A percentile compares a stretch with the other conserved stretches of the same genome.
These are phyloP conservation scores for Rubroboletus pulcherrimus DNA, from an alignment of 768 basidiomycete species.

Conservation along the genomic window DNA sequence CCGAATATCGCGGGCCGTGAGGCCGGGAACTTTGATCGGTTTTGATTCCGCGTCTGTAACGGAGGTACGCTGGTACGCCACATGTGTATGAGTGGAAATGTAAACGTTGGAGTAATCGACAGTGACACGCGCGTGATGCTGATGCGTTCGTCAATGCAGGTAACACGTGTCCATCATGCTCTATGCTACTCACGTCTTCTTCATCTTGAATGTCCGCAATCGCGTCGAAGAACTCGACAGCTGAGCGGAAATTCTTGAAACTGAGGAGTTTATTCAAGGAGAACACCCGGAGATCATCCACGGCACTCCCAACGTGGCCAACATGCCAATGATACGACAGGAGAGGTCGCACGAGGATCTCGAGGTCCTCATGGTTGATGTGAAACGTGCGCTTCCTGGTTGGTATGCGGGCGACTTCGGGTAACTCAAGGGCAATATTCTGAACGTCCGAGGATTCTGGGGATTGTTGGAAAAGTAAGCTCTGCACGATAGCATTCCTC, in stretches of 20 bases:
- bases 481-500: neutral
- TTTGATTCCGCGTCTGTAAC: constrained; percentile 7
- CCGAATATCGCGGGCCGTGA: constrained; percentile 51
- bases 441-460: constrained; percentile 20
- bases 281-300: constrained; percentile 14
- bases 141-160: neutral
- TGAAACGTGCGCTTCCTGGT: constrained; percentile 33
- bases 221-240: constrained; percentile 28
- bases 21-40: constrained; percentile 33
- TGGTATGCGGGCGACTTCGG: constrained; percentile 27
- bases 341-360: constrained; percentile 36
- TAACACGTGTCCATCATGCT: neutral
- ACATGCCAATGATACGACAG: constrained; percentile 31
- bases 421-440: constrained; percentile 11
- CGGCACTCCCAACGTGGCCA: constrained; percentile 5
- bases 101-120: constrained; percentile 23
- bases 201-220: constrained; percentile 26
- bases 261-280: constrained; percentile 28
- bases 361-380: constrained; percentile 31
- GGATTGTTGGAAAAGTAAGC: constrained; percentile 1
- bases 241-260: constrained; percentile 23
- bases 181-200: constrained; percentile 30
- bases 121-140: constrained; percentile 33
- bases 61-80: constrained; percentile 16
- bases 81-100: constrained; percentile 27